These are phyloP conservation scores for Sphagnum tenellum DNA, from an alignment of 225 moss, liverwort and hornwort species.

Conservation along the genomic window DNA sequence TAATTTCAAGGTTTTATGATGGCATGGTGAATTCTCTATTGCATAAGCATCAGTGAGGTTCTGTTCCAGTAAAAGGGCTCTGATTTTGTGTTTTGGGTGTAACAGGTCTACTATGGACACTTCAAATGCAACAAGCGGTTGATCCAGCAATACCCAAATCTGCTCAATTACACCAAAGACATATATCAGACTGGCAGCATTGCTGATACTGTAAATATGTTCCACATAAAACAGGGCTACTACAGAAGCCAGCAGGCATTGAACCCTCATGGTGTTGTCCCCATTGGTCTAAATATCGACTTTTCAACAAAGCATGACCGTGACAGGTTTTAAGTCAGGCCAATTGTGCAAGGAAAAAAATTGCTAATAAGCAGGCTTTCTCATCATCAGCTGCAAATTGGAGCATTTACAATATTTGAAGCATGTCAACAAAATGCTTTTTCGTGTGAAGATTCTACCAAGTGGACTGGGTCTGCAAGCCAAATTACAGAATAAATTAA, in stretches of 20 bases:
- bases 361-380: no score
- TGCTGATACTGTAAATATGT: conserved; percentile 8
- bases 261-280: conserved; percentile 53
- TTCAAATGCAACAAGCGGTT: conserved; percentile 12
- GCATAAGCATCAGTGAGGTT: no score
- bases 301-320: conserved; percentile 63
- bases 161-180: conserved; percentile 13
- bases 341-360: no score
- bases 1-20: not conserved
- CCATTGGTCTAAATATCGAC: conserved; percentile 39
- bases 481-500: no score
- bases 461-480: no score
- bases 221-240: conserved; percentile 10
- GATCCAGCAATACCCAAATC: conserved; percentile 9
- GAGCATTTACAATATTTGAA: no score
- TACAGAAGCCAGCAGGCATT: conserved; percentile 65
- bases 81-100: no score
- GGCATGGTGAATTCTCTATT: not conserved
- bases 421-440: no score
- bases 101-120: conserved; percentile 10
- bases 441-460: no score
- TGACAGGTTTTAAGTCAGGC: conserved; percentile 25
- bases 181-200: conserved; percentile 10
- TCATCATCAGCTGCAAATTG: no score
- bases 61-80: no score